Evolutionary conservation across 169 alveolate species (phyloP).

Genomic region (Cryptosporidium viatorum): DNA sequence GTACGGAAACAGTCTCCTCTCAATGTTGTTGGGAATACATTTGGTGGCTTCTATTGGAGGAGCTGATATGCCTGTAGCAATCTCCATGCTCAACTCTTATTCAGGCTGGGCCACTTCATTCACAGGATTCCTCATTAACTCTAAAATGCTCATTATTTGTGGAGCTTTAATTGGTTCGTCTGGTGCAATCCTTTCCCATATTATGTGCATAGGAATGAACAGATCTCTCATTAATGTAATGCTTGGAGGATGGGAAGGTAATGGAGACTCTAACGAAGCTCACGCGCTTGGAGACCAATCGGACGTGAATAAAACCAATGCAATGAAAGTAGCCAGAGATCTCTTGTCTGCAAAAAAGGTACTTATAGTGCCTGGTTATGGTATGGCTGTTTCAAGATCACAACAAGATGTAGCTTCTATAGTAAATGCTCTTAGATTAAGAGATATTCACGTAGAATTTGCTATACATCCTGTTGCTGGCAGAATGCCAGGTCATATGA

Average conservation of each 20-base stretch:
- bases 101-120: constrained; percentile 94
- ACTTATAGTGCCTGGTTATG: constrained; percentile 95
- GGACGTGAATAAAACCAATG: constrained; percentile 82
- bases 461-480: constrained; percentile 98
- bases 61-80: constrained; percentile 96
- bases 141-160: constrained; percentile 89
- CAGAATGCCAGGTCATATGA: constrained; percentile 97
- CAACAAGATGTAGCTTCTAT: constrained; percentile 87
- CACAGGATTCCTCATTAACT: constrained; percentile 91
- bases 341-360: constrained; percentile 85
- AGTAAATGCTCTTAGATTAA: constrained; percentile 80
- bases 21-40: constrained; percentile 88
- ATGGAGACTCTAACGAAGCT: constrained; percentile 77
- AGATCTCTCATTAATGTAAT: constrained; percentile 89
- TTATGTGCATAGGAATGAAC: constrained; percentile 95
- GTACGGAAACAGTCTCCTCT: constrained; percentile 78
- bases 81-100: constrained; percentile 92
- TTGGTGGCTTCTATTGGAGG: constrained; percentile 92
- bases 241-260: constrained; percentile 89
- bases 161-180: constrained; percentile 95
- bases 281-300: constrained; percentile 75
- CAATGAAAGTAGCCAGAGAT: constrained; percentile 87
- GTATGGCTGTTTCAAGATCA: constrained; percentile 92
- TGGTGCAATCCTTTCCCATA: constrained; percentile 93
- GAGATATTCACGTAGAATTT: constrained; percentile 89